Evolutionary conservation across 306 rosid genomes (phyloP).

Genomic region (Malus sylvestris): DNA sequence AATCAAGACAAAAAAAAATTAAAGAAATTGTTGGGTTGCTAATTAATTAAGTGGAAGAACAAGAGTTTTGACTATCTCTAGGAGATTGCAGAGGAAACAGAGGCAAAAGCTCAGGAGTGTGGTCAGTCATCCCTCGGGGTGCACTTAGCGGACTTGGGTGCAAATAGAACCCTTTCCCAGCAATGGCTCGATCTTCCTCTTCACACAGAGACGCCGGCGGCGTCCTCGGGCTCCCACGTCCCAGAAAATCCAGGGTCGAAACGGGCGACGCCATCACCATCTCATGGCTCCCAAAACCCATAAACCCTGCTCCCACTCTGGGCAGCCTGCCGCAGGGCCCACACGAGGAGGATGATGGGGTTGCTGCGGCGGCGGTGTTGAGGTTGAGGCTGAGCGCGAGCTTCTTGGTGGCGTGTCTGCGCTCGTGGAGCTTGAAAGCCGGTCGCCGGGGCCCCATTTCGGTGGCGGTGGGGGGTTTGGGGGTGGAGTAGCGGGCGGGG

Average conservation of each 20-base stretch:
- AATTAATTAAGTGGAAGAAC: background rate
- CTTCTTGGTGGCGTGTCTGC: constrained; percentile 56
- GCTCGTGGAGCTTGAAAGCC: constrained; percentile 75
- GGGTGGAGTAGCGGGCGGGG: constrained; percentile 35
- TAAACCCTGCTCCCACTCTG: background rate
- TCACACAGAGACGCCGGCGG: constrained; percentile 42
- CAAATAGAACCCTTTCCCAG: constrained; percentile 69
- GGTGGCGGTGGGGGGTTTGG: constrained; percentile 29
- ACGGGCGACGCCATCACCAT: constrained; percentile 57
- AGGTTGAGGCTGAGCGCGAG: constrained; percentile 43
- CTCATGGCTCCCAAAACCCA: constrained; percentile 6
- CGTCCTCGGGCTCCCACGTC: constrained; percentile 58
- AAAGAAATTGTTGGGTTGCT: background rate
- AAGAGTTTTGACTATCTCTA: background rate
- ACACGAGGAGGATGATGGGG: constrained; percentile 11
- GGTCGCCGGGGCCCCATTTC: constrained; percentile 47
- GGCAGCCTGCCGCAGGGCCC: background rate
- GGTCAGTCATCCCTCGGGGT: constrained; percentile 42
- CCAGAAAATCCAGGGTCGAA: constrained; percentile 60
- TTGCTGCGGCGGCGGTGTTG: background rate
- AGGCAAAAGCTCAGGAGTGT: constrained; percentile 56
- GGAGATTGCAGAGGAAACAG: constrained; percentile 86
- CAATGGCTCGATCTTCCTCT: constrained; percentile 50
- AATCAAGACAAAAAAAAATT: background rate
- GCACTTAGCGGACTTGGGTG: constrained; percentile 54